Evolutionary conservation across 2,329 filamentous ascomycete species (phyloP).

Genomic region (Pestalotiopsis sp.): DNA sequence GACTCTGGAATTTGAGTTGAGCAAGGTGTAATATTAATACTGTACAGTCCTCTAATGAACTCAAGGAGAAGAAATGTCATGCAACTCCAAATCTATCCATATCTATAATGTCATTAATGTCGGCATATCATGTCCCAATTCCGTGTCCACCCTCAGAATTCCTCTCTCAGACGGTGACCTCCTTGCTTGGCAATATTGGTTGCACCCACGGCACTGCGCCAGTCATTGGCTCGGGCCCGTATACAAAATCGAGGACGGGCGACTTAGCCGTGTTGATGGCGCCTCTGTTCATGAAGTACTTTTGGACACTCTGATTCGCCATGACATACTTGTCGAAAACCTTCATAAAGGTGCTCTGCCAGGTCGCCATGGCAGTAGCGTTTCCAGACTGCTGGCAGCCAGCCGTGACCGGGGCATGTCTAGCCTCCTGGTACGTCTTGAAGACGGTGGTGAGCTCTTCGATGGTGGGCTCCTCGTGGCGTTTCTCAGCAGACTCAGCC

Average conservation of each 20-base stretch:
- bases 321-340: constrained; percentile 2
- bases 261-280: neutral
- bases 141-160: neutral
- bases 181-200: neutral
- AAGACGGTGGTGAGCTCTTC: neutral
- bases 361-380: constrained; percentile 7
- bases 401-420: neutral
- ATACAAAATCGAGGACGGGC: constrained; percentile 1
- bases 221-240: constrained; percentile 1
- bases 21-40: neutral
- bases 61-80: neutral
- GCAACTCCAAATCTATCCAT: neutral
- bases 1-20: constrained; percentile 6
- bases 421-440: constrained; percentile 1
- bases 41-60: neutral
- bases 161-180: neutral
- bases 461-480: neutral
- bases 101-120: neutral
- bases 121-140: neutral
- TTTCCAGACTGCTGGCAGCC: neutral
- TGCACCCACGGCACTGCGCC: constrained; percentile 2
- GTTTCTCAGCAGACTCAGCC: neutral
- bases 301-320: neutral
- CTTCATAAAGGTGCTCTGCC: neutral
- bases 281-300: neutral